Evolutionary conservation across 352 stramenopile genomes (phyloP), one percentile per base, ranked within the genome.

Genomic region (Globisporangium canariense): DNA sequence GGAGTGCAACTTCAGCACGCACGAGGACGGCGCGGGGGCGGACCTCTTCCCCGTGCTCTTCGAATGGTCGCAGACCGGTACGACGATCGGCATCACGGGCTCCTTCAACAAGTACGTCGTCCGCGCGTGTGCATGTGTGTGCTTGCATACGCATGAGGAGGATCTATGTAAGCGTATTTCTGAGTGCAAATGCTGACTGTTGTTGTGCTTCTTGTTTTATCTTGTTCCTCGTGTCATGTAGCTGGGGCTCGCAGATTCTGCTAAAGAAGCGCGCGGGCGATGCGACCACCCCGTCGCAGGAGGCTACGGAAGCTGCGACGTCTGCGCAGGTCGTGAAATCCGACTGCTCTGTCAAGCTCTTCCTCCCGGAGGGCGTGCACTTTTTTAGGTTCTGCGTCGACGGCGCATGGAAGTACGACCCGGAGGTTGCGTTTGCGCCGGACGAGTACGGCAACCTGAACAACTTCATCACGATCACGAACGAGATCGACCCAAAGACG

Each of bases 391-490:
- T 82, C 58, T 90, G 80, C 56, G 77, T 91, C 41, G 83, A 94
- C 62, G 78, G 81, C 20, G 78, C 81, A 10, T 94, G 86, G 84
- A 84, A 93, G 50, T 94, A 94, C 70, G 83, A 94, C 65, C 84
- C 86, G 0, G 86, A 94, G 50, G 81, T 91, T 36, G 76, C 82
- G 2, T 94, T 94, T 65, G 86, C 86, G 2, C 81, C 81, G 0
- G 86, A 94, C 56, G 83, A 88, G 63, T 94, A 92, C 62, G 86
- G 86, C n/a, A 94, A 94, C 64, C 72, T 94, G 54, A 94, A 94
- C 66, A 94, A 94, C 64, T 92, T 94, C 41, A 88, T 94, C 63
- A 86, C 72, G 53, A 81, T 94, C 56, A 43, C 55, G 9, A 61
- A 63, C 0, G 50, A 67, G 0, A 68, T 75, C 51, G 69, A 80